A percentile compares a stretch with the other conserved stretches of the same genome.
These are phyloP conservation scores for Aspergillus olivimuriae DNA, from an alignment of 495 filamentous ascomycete genomes.

Conservation along the genomic window DNA sequence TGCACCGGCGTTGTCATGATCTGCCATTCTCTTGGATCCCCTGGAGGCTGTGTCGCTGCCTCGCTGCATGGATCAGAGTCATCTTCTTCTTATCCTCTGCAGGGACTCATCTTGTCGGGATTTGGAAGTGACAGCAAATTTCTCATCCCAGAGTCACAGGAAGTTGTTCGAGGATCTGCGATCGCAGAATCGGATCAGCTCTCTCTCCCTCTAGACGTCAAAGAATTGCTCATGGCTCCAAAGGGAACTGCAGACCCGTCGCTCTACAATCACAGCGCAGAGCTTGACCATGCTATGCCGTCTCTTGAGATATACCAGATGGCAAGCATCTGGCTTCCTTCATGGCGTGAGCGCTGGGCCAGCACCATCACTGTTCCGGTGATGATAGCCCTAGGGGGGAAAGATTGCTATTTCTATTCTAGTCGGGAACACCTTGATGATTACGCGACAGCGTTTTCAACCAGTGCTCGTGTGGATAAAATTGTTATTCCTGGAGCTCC, in stretches of 20 bases:
- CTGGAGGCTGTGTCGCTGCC: constrained; percentile 19
- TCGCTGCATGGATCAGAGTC: constrained; percentile 12
- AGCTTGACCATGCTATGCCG: constrained; percentile 12
- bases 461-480: constrained; percentile 21
- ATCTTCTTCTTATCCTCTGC: constrained; percentile 17
- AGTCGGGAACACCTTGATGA: constrained; percentile 9
- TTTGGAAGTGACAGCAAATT: constrained; percentile 8
- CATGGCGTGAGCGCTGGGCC: constrained; percentile 12
- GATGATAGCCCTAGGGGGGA: constrained; percentile 14
- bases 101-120: constrained; percentile 20
- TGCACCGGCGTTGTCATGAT: constrained; percentile 24
- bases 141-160: neutral
- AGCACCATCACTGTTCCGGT: constrained; percentile 10
- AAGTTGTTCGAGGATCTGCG: neutral
- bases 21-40: constrained; percentile 22
- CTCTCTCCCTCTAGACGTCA: neutral
- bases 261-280: constrained; percentile 10
- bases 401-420: constrained; percentile 15
- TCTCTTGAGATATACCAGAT: constrained; percentile 12
- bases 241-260: neutral
- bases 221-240: neutral
- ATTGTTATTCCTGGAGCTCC: constrained; percentile 17
- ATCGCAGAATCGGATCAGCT: neutral
- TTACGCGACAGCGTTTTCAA: constrained; percentile 19
- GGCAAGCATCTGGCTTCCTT: constrained; percentile 9